phyloP scores from a whole-genome alignment of 2,329 filamentous ascomycete genomes.

The Fusarium sp. region DNA sequence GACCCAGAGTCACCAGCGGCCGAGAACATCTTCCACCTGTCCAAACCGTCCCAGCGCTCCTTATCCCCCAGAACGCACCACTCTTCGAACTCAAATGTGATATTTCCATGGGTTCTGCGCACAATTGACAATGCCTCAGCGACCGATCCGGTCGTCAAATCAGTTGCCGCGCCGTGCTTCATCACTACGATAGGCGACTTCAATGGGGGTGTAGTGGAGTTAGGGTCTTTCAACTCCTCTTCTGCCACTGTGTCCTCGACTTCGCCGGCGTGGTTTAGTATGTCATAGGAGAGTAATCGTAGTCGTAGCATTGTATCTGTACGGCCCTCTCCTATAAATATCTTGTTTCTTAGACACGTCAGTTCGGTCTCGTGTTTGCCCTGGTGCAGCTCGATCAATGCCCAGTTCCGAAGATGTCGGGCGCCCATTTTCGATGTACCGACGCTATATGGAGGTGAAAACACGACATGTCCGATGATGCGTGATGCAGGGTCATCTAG shows the following conservation, averaged over 20 bases:
- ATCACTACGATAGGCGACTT: neutral
- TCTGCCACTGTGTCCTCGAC: neutral
- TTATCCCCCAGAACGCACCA: slow-evolving; percentile 2
- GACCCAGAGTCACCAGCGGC: slow-evolving; percentile 2
- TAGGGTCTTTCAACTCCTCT: neutral
- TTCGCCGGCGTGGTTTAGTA: neutral
- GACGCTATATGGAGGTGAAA: neutral
- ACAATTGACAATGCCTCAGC: neutral
- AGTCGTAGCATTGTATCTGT: too few species aligned
- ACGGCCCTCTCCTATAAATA: neutral
- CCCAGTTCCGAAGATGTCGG: slow-evolving; percentile 16
- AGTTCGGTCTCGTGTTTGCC: neutral
- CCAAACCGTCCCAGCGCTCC: too few species aligned
- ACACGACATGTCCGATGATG: slow-evolving; percentile 7
- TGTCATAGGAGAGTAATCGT: neutral
- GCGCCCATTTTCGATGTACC: neutral
- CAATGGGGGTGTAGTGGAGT: neutral
- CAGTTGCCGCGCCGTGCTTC: neutral
- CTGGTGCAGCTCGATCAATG: slow-evolving; percentile 14
- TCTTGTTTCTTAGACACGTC: neutral
- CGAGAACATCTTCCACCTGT: neutral
- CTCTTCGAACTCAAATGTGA: neutral
- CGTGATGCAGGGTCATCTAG: neutral
- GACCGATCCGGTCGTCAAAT: neutral
- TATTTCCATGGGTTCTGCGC: neutral